Evolutionary conservation across 768 basidiomycete genomes (phyloP).

Genomic region (Pisolithus tinctorius): DNA sequence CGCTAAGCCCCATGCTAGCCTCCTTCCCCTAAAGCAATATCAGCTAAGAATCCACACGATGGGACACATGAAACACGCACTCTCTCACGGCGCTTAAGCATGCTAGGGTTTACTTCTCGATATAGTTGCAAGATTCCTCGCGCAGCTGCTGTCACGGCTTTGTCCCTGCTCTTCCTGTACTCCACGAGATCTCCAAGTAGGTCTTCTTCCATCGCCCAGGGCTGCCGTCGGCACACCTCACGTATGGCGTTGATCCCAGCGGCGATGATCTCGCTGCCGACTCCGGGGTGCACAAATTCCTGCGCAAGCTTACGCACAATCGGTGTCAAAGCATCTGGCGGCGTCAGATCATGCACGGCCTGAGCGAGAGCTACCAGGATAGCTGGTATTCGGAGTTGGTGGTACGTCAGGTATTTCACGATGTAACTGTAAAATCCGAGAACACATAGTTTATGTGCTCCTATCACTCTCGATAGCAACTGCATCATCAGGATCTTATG

Average conservation of each 20-base stretch:
- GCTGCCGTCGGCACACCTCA: constrained; percentile 90
- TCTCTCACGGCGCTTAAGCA: constrained; percentile 84
- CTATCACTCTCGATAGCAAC: constrained; percentile 90
- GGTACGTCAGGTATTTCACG: constrained; percentile 86
- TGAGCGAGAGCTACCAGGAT: constrained; percentile 94
- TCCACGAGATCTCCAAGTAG: constrained; percentile 87
- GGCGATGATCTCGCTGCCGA: constrained; percentile 89
- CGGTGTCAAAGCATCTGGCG: constrained; percentile 86
- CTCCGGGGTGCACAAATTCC: constrained; percentile 97
- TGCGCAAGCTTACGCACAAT: constrained; percentile 87
- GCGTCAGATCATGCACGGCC: constrained; percentile 91
- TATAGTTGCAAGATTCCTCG: constrained; percentile 84
- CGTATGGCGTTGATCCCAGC: constrained; percentile 95
- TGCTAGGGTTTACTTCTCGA: constrained; percentile 91
- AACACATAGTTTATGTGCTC: constrained; percentile 86
- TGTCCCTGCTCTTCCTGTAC: constrained; percentile 93
- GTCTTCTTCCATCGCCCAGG: constrained; percentile 97
- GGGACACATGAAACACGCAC: constrained; percentile 34
- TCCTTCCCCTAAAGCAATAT: constrained; percentile 67
- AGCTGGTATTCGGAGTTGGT: constrained; percentile 86
- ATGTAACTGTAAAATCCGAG: constrained; percentile 95
- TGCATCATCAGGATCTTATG: constrained; percentile 98
- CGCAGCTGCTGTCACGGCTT: constrained; percentile 84
- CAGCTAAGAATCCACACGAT: constrained; percentile 7
- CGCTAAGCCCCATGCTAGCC: constrained; percentile 69